Base-by-base conservation (phyloP, 805 yeast genomes). In the Hanseniaspora occidentalis region DNA sequence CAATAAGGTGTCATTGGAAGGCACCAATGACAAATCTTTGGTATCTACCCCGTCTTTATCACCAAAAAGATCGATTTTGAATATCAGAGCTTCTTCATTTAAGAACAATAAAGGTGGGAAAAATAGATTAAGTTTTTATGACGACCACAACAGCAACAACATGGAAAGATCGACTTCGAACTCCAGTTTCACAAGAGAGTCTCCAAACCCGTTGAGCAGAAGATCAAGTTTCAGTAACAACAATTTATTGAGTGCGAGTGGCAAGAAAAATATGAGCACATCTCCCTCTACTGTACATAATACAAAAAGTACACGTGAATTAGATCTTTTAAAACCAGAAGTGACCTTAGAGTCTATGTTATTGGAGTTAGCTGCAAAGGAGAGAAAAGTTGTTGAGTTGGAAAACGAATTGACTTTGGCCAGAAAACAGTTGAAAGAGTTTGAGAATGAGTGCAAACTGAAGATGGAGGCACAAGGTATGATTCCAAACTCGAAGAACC, bases 281-380 rank as follows among this genome's bases (percentile, higher is more conserved):
- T n/a, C 33, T 14, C 8, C 16, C 10, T 10, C 13, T 9, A 29
- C 13, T 14, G 16, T 4, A 3, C 16, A 29, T 29, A 5, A n/a
- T 29, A n/a, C 16, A 4, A 29, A 29, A n/a, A 4, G 10, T 29
- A 16, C 18, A n/a, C 10, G 16, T 7, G 16, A 29, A 18, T 8
- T 8, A 9, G n/a, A 4, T 10, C 13, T 9, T 29, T 8, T n/a
- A n/a, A 29, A 29, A 10, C 10, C 25, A n/a, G 33, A 29, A n/a
- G 10, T 18, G 8, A 29, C 33, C 16, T n/a, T 38, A 36, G 44
- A 41, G 22, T 27, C 25, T 24, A 18, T 41, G 22, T 29, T 41
- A 7, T 37, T 41, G 27, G 44, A 41, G 20, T 21, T 41, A 14
- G 44, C 44, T 9, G 37, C 27, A 16, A 37, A 39, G 35, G 40